phyloP scores from a whole-genome alignment of 208 protist genomes.

The Trypanosoma boissoni region DNA sequence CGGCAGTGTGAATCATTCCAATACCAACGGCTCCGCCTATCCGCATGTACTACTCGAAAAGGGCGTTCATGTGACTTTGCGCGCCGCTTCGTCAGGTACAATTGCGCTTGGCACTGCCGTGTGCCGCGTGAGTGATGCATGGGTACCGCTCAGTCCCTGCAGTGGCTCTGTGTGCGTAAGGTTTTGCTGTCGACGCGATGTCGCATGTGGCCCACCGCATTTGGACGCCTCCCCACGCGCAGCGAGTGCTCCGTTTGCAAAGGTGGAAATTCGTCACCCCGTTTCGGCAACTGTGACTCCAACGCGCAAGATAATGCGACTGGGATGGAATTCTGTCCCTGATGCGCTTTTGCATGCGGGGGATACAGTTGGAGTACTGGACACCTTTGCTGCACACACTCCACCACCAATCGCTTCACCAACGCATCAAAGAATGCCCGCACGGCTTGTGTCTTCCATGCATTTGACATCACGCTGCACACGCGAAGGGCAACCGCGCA shows the following conservation, averaged over 20 bases:
- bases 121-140: slow-evolving; percentile 21
- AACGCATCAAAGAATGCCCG: no score
- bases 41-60: neutral
- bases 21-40: neutral
- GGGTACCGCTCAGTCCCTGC: slow-evolving; percentile 25
- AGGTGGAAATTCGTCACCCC: neutral
- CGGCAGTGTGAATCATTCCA: neutral
- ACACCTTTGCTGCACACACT: no score
- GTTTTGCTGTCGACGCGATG: slow-evolving; percentile 23
- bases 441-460: no score
- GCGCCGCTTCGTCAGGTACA: slow-evolving; percentile 6
- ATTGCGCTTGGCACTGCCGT: slow-evolving; percentile 19
- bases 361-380: no score
- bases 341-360: no score
- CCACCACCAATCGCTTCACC: no score
- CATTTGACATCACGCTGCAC: neutral
- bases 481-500: slow-evolving; percentile 21
- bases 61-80: slow-evolving; percentile 25
- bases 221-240: neutral
- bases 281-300: neutral
- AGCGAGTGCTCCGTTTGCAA: neutral
- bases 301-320: no score
- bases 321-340: no score
- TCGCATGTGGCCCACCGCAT: neutral
- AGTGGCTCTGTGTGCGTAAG: slow-evolving; percentile 26